A percentile compares a stretch with the other conserved stretches of the same genome.
Conservation (phyloP, 768 basidiomycete genomes). For the Austroboletus eburneus region DNA sequence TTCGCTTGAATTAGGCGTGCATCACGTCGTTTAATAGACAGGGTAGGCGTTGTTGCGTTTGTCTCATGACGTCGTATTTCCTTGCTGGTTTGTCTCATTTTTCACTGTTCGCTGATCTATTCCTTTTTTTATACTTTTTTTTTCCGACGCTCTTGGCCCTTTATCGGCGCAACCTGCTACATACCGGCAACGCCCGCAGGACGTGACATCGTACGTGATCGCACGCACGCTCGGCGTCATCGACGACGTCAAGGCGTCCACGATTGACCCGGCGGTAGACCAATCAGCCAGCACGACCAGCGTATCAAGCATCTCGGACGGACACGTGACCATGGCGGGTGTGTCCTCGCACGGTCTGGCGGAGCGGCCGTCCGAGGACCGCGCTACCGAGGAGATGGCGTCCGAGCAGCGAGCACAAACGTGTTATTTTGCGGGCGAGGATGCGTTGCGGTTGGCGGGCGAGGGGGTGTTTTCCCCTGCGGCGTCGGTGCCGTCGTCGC, state of each 20-base stretch:
- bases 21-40: not conserved
- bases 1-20: constrained; percentile 3
- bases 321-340: too few relatives aligned
- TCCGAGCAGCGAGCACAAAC: constrained; percentile 20
- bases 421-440: constrained; percentile 52
- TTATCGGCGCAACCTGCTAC: too few relatives aligned
- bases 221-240: constrained; percentile 78
- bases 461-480: constrained; percentile 74
- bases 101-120: too few relatives aligned
- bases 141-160: not conserved
- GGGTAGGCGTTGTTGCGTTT: not conserved
- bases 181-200: constrained; percentile 38
- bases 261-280: constrained; percentile 53
- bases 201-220: constrained; percentile 77
- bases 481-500: constrained; percentile 62
- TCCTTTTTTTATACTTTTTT: too few relatives aligned
- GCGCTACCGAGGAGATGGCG: constrained; percentile 12
- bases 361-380: constrained; percentile 9
- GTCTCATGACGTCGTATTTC: too few relatives aligned
- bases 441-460: constrained; percentile 53
- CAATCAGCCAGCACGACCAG: too few relatives aligned
- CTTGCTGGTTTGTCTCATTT: too few relatives aligned
- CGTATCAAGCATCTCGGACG: too few relatives aligned
- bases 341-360: not conserved
- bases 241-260: constrained; percentile 71